Evolutionary conservation across 208 protist species (phyloP).

Genomic region (Acanthamoeba lugdunensis): DNA sequence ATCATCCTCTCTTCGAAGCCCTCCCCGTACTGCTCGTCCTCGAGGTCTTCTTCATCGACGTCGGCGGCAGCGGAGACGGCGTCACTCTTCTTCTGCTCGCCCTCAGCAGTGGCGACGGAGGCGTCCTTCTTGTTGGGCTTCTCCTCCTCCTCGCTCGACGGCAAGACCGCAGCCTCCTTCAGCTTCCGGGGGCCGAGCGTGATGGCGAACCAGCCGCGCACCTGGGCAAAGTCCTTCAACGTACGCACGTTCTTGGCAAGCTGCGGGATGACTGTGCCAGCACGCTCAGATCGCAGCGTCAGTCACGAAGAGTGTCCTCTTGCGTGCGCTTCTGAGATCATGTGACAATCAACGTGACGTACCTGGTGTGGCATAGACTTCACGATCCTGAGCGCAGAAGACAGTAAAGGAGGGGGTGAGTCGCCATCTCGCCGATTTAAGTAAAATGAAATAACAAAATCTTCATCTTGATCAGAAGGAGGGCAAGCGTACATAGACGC

Average conservation of each 20-base stretch:
- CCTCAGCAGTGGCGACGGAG: no score
- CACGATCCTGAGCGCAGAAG: conserved; percentile 20
- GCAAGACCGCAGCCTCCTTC: neutral
- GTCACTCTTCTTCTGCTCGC: conserved; percentile 13
- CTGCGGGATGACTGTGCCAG: conserved; percentile 25
- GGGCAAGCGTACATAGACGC: conserved; percentile 24
- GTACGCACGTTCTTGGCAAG: conserved; percentile 62
- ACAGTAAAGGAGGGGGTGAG: neutral
- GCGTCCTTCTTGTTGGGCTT: neutral
- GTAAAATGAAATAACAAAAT: no score
- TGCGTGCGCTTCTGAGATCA: neutral
- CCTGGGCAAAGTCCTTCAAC: conserved; percentile 68
- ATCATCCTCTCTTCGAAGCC: conserved; percentile 52
- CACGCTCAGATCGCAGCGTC: neutral
- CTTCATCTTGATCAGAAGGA: no score
- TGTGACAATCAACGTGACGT: neutral
- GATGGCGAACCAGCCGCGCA: conserved; percentile 74
- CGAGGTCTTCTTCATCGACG: neutral
- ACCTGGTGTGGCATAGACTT: conserved; percentile 60
- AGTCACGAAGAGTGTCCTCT: neutral
- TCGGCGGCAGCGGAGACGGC: neutral
- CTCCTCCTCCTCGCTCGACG: neutral
- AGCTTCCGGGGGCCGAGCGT: conserved; percentile 45
- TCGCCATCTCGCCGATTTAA: no score
- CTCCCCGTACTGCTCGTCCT: conserved; percentile 14